These are phyloP conservation scores for Actinomortierella wolfii DNA, from an alignment of 371 early-diverging fungal species.

Conservation along the genomic window DNA sequence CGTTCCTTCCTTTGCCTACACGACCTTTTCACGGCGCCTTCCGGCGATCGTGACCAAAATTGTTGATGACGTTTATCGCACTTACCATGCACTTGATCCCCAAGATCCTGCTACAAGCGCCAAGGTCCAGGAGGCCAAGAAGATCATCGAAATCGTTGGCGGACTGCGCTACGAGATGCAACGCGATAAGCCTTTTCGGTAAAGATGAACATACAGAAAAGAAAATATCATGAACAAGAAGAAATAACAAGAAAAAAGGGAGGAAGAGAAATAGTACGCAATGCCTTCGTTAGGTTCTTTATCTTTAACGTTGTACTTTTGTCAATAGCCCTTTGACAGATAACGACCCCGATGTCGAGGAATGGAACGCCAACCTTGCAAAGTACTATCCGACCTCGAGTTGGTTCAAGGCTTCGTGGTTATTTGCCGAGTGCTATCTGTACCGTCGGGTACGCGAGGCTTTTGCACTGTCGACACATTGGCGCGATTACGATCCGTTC, in stretches of 20 bases:
- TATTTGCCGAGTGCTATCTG: slow-evolving; percentile 83
- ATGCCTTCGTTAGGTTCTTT: too few relatives aligned
- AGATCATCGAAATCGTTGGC: slow-evolving; percentile 61
- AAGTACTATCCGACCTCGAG: slow-evolving; percentile 56
- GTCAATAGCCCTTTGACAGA: slow-evolving; percentile 62
- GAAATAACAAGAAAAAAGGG: neutral
- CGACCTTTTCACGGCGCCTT: slow-evolving; percentile 76
- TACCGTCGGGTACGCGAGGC: slow-evolving; percentile 77
- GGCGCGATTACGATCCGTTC: slow-evolving; percentile 79
- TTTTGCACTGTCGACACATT: slow-evolving; percentile 61
- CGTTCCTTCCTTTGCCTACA: slow-evolving; percentile 75
- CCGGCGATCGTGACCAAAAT: slow-evolving; percentile 84
- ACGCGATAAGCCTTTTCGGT: slow-evolving; percentile 66
- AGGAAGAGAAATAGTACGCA: too few relatives aligned
- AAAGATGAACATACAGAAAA: slow-evolving; percentile 5
- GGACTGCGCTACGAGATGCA: slow-evolving; percentile 72
- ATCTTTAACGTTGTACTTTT: neutral
- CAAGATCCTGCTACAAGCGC: slow-evolving; percentile 15
- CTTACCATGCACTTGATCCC: slow-evolving; percentile 34
- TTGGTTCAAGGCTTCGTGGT: slow-evolving; percentile 78
- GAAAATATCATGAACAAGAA: neutral
- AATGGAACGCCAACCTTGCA: slow-evolving; percentile 68
- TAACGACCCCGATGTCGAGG: slow-evolving; percentile 52
- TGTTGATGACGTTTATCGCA: slow-evolving; percentile 63
- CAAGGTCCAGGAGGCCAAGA: slow-evolving; percentile 62